Percentiles rank a stretch among this genome's conserved stretches.
These are phyloP conservation scores for Scedosporium apiospermum DNA, from an alignment of 2,329 filamentous ascomycete species.

Conservation along the genomic window DNA sequence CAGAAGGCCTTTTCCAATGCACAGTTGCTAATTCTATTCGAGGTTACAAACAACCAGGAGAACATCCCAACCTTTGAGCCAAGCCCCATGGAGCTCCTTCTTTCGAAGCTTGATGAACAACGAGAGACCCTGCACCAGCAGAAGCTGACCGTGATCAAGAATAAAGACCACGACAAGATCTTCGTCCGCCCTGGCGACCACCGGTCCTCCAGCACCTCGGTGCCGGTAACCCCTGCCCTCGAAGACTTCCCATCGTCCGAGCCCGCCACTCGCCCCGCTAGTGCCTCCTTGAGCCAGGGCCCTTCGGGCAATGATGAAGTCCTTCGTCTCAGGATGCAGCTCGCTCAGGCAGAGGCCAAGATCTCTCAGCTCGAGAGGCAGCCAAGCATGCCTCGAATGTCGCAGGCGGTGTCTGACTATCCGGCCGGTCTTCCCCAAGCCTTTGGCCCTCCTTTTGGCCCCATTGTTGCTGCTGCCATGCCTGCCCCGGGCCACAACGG, in stretches of 20 bases:
- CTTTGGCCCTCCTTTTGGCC: neutral
- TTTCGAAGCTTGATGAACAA: slow-evolving; percentile 67
- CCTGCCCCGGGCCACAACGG: neutral
- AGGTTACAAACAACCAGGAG: slow-evolving; percentile 5
- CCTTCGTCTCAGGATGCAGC: slow-evolving; percentile 58
- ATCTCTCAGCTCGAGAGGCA: slow-evolving; percentile 48
- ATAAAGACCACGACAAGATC: slow-evolving; percentile 23
- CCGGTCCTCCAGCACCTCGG: slow-evolving; percentile 44
- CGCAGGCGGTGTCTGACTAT: neutral
- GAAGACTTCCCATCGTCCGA: slow-evolving; percentile 41
- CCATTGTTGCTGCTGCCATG: neutral
- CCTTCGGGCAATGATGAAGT: slow-evolving; percentile 45
- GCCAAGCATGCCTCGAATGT: neutral
- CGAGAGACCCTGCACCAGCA: slow-evolving; percentile 51
- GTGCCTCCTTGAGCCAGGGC: slow-evolving; percentile 34
- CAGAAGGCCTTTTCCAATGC: neutral
- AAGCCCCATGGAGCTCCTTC: slow-evolving; percentile 59
- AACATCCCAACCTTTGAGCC: slow-evolving; percentile 9
- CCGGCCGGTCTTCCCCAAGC: neutral
- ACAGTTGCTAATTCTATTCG: neutral
- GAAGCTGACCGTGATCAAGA: slow-evolving; percentile 39
- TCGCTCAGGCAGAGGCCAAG: slow-evolving; percentile 60
- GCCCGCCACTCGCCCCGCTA: slow-evolving; percentile 43
- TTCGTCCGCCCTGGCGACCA: slow-evolving; percentile 33
- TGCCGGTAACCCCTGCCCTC: slow-evolving; percentile 53